Percentiles rank a stretch among this genome's conserved stretches.
Conservation (phyloP, 2,329 filamentous ascomycete species). For the Aspergillus persii region DNA sequence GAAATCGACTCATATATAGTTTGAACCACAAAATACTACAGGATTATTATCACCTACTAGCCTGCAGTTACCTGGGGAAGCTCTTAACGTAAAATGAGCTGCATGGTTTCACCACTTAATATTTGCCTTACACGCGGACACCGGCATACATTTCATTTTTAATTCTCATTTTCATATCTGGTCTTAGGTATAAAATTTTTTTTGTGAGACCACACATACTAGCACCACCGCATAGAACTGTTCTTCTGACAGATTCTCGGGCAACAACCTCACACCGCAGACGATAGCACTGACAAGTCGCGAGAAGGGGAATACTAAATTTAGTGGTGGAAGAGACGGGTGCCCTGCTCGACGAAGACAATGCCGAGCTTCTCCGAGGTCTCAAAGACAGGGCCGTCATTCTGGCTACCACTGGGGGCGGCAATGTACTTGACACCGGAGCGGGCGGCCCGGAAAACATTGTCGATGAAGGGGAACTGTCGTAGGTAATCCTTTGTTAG, state of each 20-base stretch:
- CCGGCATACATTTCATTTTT: neutral
- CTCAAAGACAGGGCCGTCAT: constrained; percentile 58
- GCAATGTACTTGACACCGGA: constrained; percentile 96
- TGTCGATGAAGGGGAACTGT: constrained; percentile 95
- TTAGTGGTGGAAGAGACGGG: constrained; percentile 92
- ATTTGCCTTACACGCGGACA: neutral
- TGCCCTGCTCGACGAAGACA: constrained; percentile 92
- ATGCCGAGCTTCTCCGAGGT: constrained; percentile 90
- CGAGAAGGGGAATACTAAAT: neutral
- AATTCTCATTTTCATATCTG: neutral
- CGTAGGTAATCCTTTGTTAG: neutral
- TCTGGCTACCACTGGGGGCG: constrained; percentile 74
- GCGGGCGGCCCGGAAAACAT: constrained; percentile 84
- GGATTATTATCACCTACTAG: too few species aligned
- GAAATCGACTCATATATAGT: too few species aligned
- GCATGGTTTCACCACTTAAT: neutral
- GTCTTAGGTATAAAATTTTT: constrained; percentile 9
- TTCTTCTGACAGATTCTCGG: constrained; percentile 1
- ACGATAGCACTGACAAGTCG: neutral
- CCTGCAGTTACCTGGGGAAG: too few species aligned
- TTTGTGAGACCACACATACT: constrained; percentile 5
- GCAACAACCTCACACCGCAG: neutral
- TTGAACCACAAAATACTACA: too few species aligned
- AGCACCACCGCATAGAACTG: constrained; percentile 3
- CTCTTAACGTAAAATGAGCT: neutral